Evolutionary conservation across 768 basidiomycete species (phyloP), one percentile per base, ranked within the genome.

Genomic region (Epithele typhae): DNA sequence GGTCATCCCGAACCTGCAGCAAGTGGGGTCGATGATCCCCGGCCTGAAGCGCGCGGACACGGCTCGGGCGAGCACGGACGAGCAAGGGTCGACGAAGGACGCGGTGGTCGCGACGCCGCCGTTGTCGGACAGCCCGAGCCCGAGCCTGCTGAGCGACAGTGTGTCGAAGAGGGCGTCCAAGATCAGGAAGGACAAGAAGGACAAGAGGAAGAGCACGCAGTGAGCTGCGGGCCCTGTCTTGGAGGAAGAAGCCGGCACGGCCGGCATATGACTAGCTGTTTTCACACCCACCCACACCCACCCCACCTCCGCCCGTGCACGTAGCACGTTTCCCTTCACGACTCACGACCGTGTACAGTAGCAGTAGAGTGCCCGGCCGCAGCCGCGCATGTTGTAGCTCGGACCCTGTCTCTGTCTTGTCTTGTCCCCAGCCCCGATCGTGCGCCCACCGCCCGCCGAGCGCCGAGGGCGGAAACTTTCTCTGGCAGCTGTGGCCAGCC

Each of bases 51-150:
- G 78, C 37, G 64, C 66, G 45, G 64, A 70, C 46, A 71, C 71
- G 44, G 73, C 74, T 24, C 72, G 71, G 3, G 56, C 62, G 24
- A 40, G 45, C 45, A 55, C 52, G 53, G 54, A 57, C 25, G 55
- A 59, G 23, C n/a, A n/a, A n/a, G 49, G 43, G 22, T 48, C 48
- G 41, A 45, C 54, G 9, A 41, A 32, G n/a, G 48, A 45, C 40
- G 53, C 41, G 37, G 9, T 70, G 19, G 33, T 18, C n/a, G 32
- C 46, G 25, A 74, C 67, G 24, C n/a, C n/a, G n/a, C n/a, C n/a
- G n/a, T n/a, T n/a, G n/a, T n/a, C n/a, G n/a, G 81, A 82, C 45
- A 82, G 84, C 49, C 79, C 82, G 19, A 71, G 70, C 15, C 60
- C 67, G 36, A 86, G 78, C 65, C 61, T 82, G 37, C 65, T 64